phyloP scores from a whole-genome alignment of 495 filamentous ascomycete genomes.

The Daldinia grandis region DNA sequence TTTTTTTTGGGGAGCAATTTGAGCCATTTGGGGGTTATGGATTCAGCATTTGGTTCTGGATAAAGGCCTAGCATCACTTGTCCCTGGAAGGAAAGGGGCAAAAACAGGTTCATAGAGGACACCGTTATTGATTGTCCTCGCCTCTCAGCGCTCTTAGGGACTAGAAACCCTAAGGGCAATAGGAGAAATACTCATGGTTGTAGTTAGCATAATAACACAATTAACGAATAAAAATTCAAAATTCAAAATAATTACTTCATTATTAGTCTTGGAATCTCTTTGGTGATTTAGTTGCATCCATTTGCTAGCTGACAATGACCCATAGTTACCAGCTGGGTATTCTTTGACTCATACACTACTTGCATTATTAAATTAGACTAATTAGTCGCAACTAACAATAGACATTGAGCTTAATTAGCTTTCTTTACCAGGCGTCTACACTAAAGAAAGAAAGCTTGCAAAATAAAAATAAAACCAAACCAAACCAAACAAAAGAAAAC shows the following conservation, averaged over 20 bases:
- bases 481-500: background rate
- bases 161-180: slow-evolving; percentile 26
- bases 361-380: slow-evolving; percentile 2
- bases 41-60: slow-evolving; percentile 37
- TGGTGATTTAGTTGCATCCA: slow-evolving; percentile 11
- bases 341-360: background rate
- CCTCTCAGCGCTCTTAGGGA: slow-evolving; percentile 38
- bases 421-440: background rate
- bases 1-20: slow-evolving; percentile 22
- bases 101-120: slow-evolving; percentile 39
- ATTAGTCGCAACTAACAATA: slow-evolving; percentile 26
- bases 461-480: background rate
- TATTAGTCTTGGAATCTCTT: background rate
- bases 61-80: slow-evolving; percentile 36
- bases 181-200: slow-evolving; percentile 20
- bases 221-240: slow-evolving; percentile 27
- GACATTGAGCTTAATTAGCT: slow-evolving; percentile 28
- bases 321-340: too few species aligned
- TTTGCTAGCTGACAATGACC: background rate
- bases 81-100: slow-evolving; percentile 18
- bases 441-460: background rate
- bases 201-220: slow-evolving; percentile 37
- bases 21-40: slow-evolving; percentile 17
- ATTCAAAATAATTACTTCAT: slow-evolving; percentile 18
- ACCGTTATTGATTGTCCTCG: slow-evolving; percentile 46